A percentile compares a stretch with the other conserved stretches of the same genome.
Evolutionary conservation across 2,329 filamentous ascomycete species (phyloP).

Genomic region (Biscogniauxia mediterranea): DNA sequence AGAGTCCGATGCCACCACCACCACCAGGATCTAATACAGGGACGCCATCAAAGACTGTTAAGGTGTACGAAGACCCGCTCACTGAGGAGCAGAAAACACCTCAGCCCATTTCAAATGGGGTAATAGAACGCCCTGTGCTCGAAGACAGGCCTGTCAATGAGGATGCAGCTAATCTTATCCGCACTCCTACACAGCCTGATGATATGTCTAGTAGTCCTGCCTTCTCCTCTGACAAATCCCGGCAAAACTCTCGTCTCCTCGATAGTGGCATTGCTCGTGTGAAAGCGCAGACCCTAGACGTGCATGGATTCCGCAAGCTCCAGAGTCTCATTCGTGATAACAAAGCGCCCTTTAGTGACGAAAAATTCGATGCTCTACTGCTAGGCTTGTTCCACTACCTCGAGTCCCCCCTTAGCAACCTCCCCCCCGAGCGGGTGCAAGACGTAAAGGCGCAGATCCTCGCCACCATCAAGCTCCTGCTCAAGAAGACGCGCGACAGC

Average conservation of each 20-base stretch:
- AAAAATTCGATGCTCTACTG: constrained; percentile 68
- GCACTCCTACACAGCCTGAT: constrained; percentile 18
- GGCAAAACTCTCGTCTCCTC: constrained; percentile 61
- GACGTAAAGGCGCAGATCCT: constrained; percentile 74
- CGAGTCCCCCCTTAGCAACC: constrained; percentile 55
- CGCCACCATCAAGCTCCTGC: constrained; percentile 69
- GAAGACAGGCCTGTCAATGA: constrained; percentile 62
- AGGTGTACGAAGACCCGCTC: constrained; percentile 64
- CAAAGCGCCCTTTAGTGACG: constrained; percentile 61
- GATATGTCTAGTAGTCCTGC: constrained; percentile 20
- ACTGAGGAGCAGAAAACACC: constrained; percentile 46
- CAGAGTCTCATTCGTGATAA: constrained; percentile 71
- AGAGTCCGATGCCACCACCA: constrained; percentile 10
- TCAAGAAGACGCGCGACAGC: constrained; percentile 63
- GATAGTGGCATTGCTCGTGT: constrained; percentile 74
- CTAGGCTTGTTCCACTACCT: constrained; percentile 70
- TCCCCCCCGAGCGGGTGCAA: constrained; percentile 63
- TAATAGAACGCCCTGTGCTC: constrained; percentile 45
- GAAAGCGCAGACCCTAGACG: constrained; percentile 69
- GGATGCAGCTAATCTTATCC: constrained; percentile 40
- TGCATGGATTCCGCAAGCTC: constrained; percentile 76
- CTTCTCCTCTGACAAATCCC: constrained; percentile 50
- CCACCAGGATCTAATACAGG: constrained; percentile 15
- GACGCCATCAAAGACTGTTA: constrained; percentile 40
- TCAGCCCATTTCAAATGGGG: constrained; percentile 42